phyloP scores from a whole-genome alignment of 2,329 filamentous ascomycete genomes.

The Diaporthe aspalathi region DNA sequence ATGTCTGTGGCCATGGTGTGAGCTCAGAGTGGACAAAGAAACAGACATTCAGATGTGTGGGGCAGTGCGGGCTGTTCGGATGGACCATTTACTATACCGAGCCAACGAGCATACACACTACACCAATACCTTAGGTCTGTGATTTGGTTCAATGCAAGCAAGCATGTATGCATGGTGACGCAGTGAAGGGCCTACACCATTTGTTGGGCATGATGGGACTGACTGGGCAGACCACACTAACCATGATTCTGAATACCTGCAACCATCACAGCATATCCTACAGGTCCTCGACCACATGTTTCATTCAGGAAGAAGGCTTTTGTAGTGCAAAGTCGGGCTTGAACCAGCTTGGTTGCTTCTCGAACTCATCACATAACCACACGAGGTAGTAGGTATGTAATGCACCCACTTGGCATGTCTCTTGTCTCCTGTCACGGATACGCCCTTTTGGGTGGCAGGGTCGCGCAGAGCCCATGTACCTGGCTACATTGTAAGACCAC shows the following conservation, averaged over 20 bases:
- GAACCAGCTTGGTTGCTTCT: neutral
- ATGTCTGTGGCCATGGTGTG: neutral
- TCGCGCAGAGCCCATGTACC: neutral
- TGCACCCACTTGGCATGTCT: neutral
- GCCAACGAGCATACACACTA: too few relatives aligned
- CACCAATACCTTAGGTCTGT: too few relatives aligned
- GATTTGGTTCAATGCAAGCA: too few relatives aligned
- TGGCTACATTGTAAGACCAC: conserved; percentile 28
- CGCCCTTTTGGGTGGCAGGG: neutral
- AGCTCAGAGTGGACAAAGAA: neutral
- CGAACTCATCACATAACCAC: neutral
- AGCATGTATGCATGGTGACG: conserved; percentile 35
- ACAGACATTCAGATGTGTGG: neutral
- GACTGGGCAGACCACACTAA: too few relatives aligned
- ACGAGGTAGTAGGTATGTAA: neutral
- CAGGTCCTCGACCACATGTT: neutral
- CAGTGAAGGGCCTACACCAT: neutral
- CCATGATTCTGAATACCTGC: neutral
- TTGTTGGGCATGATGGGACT: conserved; percentile 27
- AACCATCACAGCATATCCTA: neutral
- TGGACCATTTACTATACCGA: too few relatives aligned
- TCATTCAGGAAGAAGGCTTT: neutral
- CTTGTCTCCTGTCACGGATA: neutral
- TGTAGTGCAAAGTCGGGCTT: neutral
- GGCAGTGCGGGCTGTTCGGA: conserved; percentile 1